Evolutionary conservation across 192 early-diverging fungal species (phyloP), one percentile per base, ranked within the genome.

Genomic region (Backusella luteola): DNA sequence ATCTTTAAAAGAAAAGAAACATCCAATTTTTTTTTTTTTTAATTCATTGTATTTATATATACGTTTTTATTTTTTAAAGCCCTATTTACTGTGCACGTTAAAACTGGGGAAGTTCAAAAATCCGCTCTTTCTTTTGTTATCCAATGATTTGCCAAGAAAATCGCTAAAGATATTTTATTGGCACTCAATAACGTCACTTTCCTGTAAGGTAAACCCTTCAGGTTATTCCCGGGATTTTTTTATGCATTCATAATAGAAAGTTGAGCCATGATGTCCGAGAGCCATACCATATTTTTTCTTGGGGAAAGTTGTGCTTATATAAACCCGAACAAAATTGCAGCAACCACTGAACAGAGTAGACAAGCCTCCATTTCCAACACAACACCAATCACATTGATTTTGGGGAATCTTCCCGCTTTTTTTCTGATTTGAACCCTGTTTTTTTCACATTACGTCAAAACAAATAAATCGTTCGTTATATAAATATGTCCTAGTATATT

Each of bases 1-100:
- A 23, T 63, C 11, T 63, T 29, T 29, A 63, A 63, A 63, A 63
- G 56, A 63, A 63, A 63, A 63, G 56, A 63, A 63, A 63, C 56
- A 63, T 63, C 23, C 26, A 26, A 26, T 59, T 59, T 59, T 59
- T 26, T 59, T 26, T 59, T 63, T 39, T 39, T 39, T 26, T 63
- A 26, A 12, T 23, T 26, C 53, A 19, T 59, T 29, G 21, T 63
- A 29, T 63, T 63, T 63, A 29, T 63, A 29, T 26, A 29, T 63
- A 63, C 11, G 2, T 3, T 9, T 9, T 59, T 63, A 12, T 59
- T 26, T 59, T 63, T 23, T 4, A 63, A 63, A 63, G 46, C 46
- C 56, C 56, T 63, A 29, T 29, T 63, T 63, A 26, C 26, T 63
- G 23, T 63, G 56, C 56, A 63, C 56, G 3, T 63, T 63, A 63